Evolutionary conservation across 208 protist genomes (phyloP), one percentile per base, ranked within the genome.

Genomic region (Crithidia thermophila): DNA sequence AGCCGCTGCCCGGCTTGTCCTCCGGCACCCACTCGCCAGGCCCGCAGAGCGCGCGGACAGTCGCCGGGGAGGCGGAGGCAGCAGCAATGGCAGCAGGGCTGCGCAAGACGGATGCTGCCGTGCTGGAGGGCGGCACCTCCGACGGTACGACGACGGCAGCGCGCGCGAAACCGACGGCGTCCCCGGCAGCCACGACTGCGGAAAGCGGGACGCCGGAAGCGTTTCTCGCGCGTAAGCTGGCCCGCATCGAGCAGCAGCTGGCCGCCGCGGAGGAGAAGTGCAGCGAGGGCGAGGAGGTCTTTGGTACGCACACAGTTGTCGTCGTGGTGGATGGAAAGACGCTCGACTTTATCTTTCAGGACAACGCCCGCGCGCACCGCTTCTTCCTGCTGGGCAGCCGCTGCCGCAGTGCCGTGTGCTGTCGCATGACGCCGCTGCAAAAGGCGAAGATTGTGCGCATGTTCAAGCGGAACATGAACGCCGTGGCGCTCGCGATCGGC

Each of bases 381-480:
- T 97, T 97, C 72, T 89, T 94, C 39, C 39, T 72, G 11, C 56
- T 97, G 34, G 83, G 82, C 55, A 75, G 56, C 37, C 72, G 59
- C 37, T 90, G 84, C 64, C 75, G 79, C 27, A 87, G 81, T 56
- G 92, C 90, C 23, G 77, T 97, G 40, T 94, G 92, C 69, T 95
- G 86, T 62, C 79, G 90, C 45, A 83, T 94, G 74, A 93, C 82
- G 23, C 88, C 90, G 21, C 65, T 93, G 45, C 90, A 95, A 61
- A 95, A 95, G 71, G 81, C 85, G 14, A 51, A 77, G 58, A 84
- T 92, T 40, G 88, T 94, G 31, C 70, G 77, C 37, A 57, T 95
- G 50, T 88, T 95, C 55, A 72, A 93, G 51, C 67, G 77, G 46
- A 86, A 79, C 34, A 67, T 60, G 30, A 69, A 75, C 52, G 71